Conservation (phyloP, 805 yeast species). For the Myxozyma melibiosi region DNA sequence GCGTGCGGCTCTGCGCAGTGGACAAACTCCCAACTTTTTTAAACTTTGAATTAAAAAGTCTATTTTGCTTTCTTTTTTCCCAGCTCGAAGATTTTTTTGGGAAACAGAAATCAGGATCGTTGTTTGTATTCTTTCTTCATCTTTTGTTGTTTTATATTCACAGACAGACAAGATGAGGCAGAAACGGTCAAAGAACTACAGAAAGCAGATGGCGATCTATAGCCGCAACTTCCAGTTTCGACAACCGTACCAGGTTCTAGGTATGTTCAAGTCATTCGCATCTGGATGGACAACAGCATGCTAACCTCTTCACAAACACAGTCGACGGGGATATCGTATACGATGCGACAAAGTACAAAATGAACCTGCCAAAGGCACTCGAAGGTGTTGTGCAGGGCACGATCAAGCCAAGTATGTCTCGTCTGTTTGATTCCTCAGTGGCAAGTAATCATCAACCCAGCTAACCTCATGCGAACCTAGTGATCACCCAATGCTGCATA, state of each 20-base stretch:
- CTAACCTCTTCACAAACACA: background rate
- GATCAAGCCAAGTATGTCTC: constrained; percentile 59
- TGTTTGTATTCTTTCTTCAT: background rate
- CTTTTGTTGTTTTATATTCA: background rate
- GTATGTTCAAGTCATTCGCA: constrained; percentile 10
- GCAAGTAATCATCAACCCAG: background rate
- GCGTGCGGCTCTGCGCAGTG: too few species aligned
- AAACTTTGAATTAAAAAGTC: too few species aligned
- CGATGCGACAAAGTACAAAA: constrained; percentile 65
- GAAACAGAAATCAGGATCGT: too few species aligned
- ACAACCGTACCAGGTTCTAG: constrained; percentile 85
- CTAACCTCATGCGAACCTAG: constrained; percentile 13
- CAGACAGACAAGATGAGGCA: constrained; percentile 69
- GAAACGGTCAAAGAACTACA: constrained; percentile 90
- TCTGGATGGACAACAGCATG: background rate
- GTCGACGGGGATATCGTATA: constrained; percentile 79
- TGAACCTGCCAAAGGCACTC: constrained; percentile 79
- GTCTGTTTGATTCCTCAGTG: background rate
- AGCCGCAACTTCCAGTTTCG: constrained; percentile 87
- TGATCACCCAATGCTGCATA: constrained; percentile 96
- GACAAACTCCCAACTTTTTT: too few species aligned
- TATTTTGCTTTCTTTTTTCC: too few species aligned
- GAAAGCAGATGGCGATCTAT: constrained; percentile 87
- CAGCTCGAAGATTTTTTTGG: too few species aligned
- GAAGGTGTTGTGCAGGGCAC: constrained; percentile 81